These are phyloP conservation scores for Psilocybe subaeruginosa DNA, from an alignment of 768 basidiomycete genomes.

Conservation along the genomic window DNA sequence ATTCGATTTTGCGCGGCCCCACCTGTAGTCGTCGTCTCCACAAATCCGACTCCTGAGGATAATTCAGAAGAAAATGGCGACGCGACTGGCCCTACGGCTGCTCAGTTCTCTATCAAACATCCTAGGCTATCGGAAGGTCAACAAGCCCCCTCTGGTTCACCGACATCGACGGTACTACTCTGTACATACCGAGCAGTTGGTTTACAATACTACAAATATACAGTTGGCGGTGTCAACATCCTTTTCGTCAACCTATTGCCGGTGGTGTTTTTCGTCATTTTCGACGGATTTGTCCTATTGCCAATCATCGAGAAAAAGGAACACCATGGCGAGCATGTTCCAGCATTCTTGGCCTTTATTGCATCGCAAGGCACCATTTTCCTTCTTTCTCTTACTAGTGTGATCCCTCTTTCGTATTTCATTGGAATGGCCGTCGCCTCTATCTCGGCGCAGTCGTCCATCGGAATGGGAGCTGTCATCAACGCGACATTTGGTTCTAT, in stretches of 20 bases:
- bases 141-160: constrained; percentile 81
- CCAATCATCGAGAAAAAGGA: constrained; percentile 68
- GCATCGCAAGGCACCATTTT: constrained; percentile 83
- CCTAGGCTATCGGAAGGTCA: constrained; percentile 85
- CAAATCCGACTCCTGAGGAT: constrained; percentile 24
- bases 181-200: constrained; percentile 95
- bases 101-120: constrained; percentile 64
- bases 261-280: constrained; percentile 93
- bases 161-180: constrained; percentile 84
- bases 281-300: constrained; percentile 86
- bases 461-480: constrained; percentile 99
- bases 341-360: constrained; percentile 68
- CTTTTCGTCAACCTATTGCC: constrained; percentile 95
- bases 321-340: constrained; percentile 55
- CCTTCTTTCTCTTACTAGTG: constrained; percentile 79
- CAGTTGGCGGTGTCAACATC: constrained; percentile 97
- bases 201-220: constrained; percentile 97
- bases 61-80: constrained; percentile 14
- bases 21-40: constrained; percentile 60
- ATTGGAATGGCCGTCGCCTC: constrained; percentile 99
- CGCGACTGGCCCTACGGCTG: constrained; percentile 21
- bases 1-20: constrained; percentile 95
- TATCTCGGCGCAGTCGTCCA: constrained; percentile 97
- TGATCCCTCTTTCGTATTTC: constrained; percentile 98
- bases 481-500: constrained; percentile 99